Percentiles rank a stretch among this genome's conserved stretches.
These are phyloP conservation scores for Yarrowia phangngaensis DNA, from an alignment of 805 yeast species.

Conservation along the genomic window DNA sequence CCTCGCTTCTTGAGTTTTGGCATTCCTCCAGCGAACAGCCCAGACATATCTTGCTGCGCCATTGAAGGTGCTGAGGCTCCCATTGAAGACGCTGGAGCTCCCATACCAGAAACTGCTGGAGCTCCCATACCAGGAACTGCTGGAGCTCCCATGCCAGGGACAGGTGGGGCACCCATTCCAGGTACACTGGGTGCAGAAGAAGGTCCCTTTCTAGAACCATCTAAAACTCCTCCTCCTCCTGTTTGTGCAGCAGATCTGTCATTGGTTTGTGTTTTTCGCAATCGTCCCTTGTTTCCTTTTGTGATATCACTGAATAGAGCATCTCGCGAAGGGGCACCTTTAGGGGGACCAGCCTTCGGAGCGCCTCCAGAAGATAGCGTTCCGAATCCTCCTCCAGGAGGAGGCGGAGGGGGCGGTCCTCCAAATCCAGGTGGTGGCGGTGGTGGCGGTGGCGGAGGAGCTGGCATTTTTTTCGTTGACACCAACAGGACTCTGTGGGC, in stretches of 20 bases:
- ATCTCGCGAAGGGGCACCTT: constrained; percentile 38
- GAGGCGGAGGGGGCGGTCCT: constrained; percentile 40
- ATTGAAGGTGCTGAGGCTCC: constrained; percentile 33
- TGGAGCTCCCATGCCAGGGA: constrained; percentile 39
- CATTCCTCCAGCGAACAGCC: constrained; percentile 70
- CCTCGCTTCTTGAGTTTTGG: constrained; percentile 59
- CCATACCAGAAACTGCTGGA: constrained; percentile 33
- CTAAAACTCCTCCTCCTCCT: constrained; percentile 38
- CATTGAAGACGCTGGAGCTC: constrained; percentile 36
- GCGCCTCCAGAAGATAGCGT: constrained; percentile 31
- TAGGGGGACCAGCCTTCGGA: constrained; percentile 33
- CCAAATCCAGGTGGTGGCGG: constrained; percentile 44
- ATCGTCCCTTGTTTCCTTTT: constrained; percentile 49
- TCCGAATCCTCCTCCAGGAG: constrained; percentile 38
- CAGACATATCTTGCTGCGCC: constrained; percentile 39
- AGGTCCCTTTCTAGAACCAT: constrained; percentile 32
- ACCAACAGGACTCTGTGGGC: too few relatives aligned
- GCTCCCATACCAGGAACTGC: constrained; percentile 31
- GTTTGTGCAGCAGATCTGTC: constrained; percentile 62
- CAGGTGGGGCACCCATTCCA: constrained; percentile 30
- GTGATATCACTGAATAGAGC: constrained; percentile 76
- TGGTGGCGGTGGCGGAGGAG: constrained; percentile 57
- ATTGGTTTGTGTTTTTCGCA: constrained; percentile 61
- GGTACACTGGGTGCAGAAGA: constrained; percentile 33
- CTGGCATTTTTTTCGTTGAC: constrained; percentile 47